A percentile compares a stretch with the other conserved stretches of the same genome.
These are phyloP conservation scores for Rhynchosporium agropyri DNA, from an alignment of 2,329 filamentous ascomycete species.

Conservation along the genomic window DNA sequence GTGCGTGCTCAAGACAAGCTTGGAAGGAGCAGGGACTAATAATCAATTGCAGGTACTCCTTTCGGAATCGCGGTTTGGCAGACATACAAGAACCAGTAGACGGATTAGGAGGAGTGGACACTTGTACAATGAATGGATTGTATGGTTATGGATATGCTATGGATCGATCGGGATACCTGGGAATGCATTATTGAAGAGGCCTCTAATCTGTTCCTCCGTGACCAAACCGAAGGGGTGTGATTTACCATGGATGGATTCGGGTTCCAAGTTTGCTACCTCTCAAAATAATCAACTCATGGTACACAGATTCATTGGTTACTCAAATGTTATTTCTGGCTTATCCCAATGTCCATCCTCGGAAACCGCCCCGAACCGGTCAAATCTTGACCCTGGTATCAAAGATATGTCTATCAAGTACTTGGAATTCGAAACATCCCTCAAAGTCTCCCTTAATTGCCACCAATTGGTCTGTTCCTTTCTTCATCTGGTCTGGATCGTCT, in stretches of 20 bases:
- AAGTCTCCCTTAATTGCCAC: conserved; percentile 51
- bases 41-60: conserved; percentile 48
- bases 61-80: conserved; percentile 60
- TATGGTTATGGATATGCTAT: conserved; percentile 29
- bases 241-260: not conserved
- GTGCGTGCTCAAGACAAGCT: conserved; percentile 48
- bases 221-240: conserved; percentile 9
- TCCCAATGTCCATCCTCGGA: not conserved
- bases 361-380: conserved; percentile 10
- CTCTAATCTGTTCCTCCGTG: conserved; percentile 5
- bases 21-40: conserved; percentile 30
- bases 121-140: conserved; percentile 16
- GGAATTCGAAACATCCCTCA: conserved; percentile 56
- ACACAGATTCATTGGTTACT: too few relatives aligned
- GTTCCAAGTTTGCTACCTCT: too few relatives aligned
- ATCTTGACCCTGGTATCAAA: conserved; percentile 52
- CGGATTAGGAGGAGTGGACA: not conserved
- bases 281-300: too few relatives aligned
- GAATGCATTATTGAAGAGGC: conserved; percentile 23
- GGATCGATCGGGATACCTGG: conserved; percentile 15
- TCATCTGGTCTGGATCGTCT: conserved; percentile 56
- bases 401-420: conserved; percentile 53
- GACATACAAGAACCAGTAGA: conserved; percentile 45
- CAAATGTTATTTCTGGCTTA: conserved; percentile 1
- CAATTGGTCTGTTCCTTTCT: conserved; percentile 57